Evolutionary conservation across 495 filamentous ascomycete genomes (phyloP).

Genomic region (Xylaria palmicola): DNA sequence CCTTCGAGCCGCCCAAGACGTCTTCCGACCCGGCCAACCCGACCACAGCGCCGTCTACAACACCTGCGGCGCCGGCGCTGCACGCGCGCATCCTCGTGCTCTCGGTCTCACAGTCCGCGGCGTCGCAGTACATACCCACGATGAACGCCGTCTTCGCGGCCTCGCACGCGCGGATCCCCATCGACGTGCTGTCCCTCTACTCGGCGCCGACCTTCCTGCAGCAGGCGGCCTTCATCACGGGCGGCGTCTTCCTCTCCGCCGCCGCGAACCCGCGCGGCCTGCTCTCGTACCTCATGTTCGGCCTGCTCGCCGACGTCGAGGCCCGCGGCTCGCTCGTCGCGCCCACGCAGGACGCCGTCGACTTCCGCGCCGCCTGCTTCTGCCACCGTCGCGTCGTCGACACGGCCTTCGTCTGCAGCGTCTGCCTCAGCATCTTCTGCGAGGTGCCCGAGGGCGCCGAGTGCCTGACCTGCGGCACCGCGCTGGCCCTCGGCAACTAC

Average conservation of each 20-base stretch:
- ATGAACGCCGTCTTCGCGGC: constrained; percentile 98
- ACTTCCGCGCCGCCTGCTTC: constrained; percentile 96
- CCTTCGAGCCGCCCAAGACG: constrained; percentile 34
- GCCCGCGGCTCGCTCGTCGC: constrained; percentile 64
- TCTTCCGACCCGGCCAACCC: constrained; percentile 29
- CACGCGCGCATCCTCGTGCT: constrained; percentile 84
- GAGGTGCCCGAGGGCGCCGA: constrained; percentile 52
- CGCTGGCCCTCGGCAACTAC: constrained; percentile 72
- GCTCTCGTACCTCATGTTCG: constrained; percentile 92
- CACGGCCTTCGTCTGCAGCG: constrained; percentile 90
- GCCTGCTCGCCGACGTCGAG: constrained; percentile 76
- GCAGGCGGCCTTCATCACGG: constrained; percentile 87
- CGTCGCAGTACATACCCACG: constrained; percentile 91
- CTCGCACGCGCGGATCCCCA: constrained; percentile 77
- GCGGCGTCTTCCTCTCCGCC: constrained; percentile 79
- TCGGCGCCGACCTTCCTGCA: constrained; percentile 86
- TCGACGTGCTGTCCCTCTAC: constrained; percentile 84
- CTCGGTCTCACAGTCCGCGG: constrained; percentile 77
- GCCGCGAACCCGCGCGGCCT: constrained; percentile 61
- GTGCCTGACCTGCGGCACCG: constrained; percentile 90
- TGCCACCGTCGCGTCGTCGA: constrained; percentile 91
- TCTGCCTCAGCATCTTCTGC: constrained; percentile 80
- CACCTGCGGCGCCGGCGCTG: constrained; percentile 43
- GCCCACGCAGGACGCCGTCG: constrained; percentile 82
- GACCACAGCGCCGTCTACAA: constrained; percentile 28